Base-by-base conservation (phyloP, 768 basidiomycete species). In the Suillus fuscotomentosus region DNA sequence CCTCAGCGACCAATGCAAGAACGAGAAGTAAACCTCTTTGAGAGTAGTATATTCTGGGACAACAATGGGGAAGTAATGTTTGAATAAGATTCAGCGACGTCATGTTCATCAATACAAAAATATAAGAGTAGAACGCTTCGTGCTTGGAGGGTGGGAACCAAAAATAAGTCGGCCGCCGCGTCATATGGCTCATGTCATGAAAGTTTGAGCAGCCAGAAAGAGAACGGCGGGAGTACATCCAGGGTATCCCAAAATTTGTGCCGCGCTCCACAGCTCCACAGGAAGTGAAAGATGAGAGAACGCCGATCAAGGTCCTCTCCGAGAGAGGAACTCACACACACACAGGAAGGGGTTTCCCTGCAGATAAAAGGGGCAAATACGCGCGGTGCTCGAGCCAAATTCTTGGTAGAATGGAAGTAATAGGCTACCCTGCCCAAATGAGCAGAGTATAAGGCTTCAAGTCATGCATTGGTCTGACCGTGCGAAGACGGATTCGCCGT, bases 1-100 rank as follows among this genome's bases (percentile, higher is more conserved):
- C 63, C 63, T 80, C 74, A 60, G 60, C 48, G 22, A 68, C 66
- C 27, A 60, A 54, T 36, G 65, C 65, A 62, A 63, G 50, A 39
- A 36, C 48, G 53, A 65, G 62, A 68, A 64, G 42, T 68, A 66
- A 22, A 9, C 24, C 56, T 17, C 38, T 13, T 59, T 8, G 20
- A 27, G 24, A 42, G 17, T 20, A 54, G 53, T n/a, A 59, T 13
- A 59, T 59, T 59, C 41, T 42, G 41, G 57, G 57, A 59, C 27
- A 59, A 59, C 57, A 59, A 59, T 42, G 57, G 20, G 20, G 57
- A 59, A 59, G 57, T 31, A 42, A 42, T 24, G 17, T 24, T 7
- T 24, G 17, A 41, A 27, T 42, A 27, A 27, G 57, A 59, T 13
- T 43, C 11, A 59, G 27, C 41, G 27, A 59, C 41, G 39, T 59